Evolutionary conservation across 805 yeast genomes (phyloP).

Genomic region (Teunomyces cretensis): DNA sequence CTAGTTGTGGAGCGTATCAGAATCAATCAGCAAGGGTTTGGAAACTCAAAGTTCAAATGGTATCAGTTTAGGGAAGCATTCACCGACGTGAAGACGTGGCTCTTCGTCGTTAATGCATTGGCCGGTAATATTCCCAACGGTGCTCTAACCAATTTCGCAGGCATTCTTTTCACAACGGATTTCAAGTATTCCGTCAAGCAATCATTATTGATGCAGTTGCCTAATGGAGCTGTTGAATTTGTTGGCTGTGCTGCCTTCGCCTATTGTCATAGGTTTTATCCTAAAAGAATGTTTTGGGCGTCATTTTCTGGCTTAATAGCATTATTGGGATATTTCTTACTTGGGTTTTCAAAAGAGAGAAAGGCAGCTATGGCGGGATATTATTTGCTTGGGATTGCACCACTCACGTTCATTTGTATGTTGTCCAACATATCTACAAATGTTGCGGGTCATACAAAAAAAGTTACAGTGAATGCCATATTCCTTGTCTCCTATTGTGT

Average conservation of each 20-base stretch:
- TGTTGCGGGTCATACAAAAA: conserved; percentile 59
- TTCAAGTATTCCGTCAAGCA: conserved; percentile 27
- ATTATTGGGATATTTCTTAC: conserved; percentile 31
- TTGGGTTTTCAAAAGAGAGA: conserved; percentile 40
- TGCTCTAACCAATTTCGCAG: conserved; percentile 35
- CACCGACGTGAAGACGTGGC: conserved; percentile 36
- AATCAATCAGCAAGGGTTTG: conserved; percentile 43
- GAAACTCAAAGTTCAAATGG: conserved; percentile 36
- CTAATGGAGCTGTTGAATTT: conserved; percentile 49
- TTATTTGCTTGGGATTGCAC: conserved; percentile 31
- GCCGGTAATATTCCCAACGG: conserved; percentile 35
- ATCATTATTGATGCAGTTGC: conserved; percentile 45
- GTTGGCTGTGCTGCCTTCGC: conserved; percentile 36
- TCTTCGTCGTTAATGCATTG: conserved; percentile 26
- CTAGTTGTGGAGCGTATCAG: conserved; percentile 53
- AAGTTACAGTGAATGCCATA: conserved; percentile 45
- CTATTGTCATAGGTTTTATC: conserved; percentile 17
- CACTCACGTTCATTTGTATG: conserved; percentile 27
- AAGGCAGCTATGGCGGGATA: conserved; percentile 26
- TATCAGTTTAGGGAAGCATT: conserved; percentile 38
- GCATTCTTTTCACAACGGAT: conserved; percentile 27
- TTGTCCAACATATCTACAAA: conserved; percentile 44
- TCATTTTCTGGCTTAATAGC: conserved; percentile 21
- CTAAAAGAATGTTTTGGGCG: conserved; percentile 26
- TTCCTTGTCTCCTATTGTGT: conserved; percentile 50